phyloP scores from a whole-genome alignment of 2,329 filamentous ascomycete genomes.

The Trichoderma sp. region DNA sequence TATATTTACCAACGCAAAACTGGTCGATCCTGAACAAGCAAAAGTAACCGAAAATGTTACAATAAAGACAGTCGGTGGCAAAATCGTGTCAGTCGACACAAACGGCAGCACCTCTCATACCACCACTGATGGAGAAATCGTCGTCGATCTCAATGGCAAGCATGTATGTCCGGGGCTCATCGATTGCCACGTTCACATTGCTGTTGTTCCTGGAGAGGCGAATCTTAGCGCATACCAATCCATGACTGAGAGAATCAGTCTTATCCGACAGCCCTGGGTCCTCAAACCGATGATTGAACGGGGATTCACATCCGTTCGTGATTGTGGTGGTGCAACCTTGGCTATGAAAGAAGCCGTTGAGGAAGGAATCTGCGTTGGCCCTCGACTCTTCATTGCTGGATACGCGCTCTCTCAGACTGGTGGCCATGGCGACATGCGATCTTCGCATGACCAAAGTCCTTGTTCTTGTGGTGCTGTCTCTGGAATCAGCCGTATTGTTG shows the following conservation, averaged over 20 bases:
- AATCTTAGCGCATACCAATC: conserved; percentile 29
- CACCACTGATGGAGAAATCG: not conserved
- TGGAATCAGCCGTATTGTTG: conserved; percentile 45
- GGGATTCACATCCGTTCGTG: conserved; percentile 57
- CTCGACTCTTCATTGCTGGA: conserved; percentile 53
- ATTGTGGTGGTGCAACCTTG: conserved; percentile 54
- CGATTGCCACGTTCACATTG: conserved; percentile 33
- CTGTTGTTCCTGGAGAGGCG: conserved; percentile 30
- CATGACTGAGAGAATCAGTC: conserved; percentile 34
- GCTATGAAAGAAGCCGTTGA: conserved; percentile 54
- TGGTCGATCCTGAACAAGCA: conserved; percentile 41
- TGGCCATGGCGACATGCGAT: conserved; percentile 52
- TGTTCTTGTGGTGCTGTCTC: conserved; percentile 44
- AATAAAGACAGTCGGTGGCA: conserved; percentile 30
- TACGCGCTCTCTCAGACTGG: conserved; percentile 55
- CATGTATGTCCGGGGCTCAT: conserved; percentile 33
- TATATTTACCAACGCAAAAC: conserved; percentile 42
- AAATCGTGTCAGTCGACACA: not conserved
- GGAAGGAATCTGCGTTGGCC: conserved; percentile 52
- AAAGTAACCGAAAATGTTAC: conserved; percentile 30
- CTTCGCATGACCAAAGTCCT: conserved; percentile 33
- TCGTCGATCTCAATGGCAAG: conserved; percentile 26
- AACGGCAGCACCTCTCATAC: not conserved
- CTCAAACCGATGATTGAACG: conserved; percentile 49
- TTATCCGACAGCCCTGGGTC: conserved; percentile 47